Base-by-base conservation (phyloP, 2,329 filamentous ascomycete genomes). In the Harringtonia aguacate region DNA sequence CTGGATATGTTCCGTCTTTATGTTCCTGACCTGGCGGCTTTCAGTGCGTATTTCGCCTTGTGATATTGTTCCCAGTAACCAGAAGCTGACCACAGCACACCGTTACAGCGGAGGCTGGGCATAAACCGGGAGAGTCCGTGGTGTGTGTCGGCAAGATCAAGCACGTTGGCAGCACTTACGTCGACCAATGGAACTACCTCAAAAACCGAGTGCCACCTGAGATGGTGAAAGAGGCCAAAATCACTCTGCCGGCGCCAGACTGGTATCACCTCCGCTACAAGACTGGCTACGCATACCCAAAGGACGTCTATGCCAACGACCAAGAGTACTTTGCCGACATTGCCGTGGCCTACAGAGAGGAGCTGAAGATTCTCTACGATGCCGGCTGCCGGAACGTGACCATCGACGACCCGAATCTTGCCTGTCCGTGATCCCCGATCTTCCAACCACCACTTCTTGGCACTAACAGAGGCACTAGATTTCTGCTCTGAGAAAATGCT, bases 401-500 rank as follows among this genome's bases (percentile, higher is more conserved):
- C 56, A 75, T 76, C 38, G 77, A 80, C 48, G 77, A 79, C 55
- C 77, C 76, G n/a, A 77, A 77, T 40, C 63, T 82, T 39, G 75
- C 62, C 3, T 70, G 52, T 53, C 10, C 33, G 48, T 48, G 9
- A 14, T 9, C 10, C 28, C 24, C 6, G 17, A 7, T 24, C 1
- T 22, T 28, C 20, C 5, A 22, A 17, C 24, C 28, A 12, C 24
- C 18, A n/a, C 22, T 4, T 30, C 3, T 17, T 13, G 2, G 9
- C 9, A 14, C 27, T 39, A 17, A 29, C 36, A 17, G 3, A 6
- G 12, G 3, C 14, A n/a, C 24, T 7, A 73, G 70, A 83, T 59
- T 84, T 84, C 60, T 84, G 80, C 63, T 80, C 75, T 5, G 74
- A 82, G 31, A 75, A 77, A 49, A 83, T 83, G 76, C 63, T 79